Percentiles rank a stretch among this genome's conserved stretches.
Evolutionary conservation across 2,329 filamentous ascomycete species (phyloP).

Genomic region (Mycogone perniciosa): DNA sequence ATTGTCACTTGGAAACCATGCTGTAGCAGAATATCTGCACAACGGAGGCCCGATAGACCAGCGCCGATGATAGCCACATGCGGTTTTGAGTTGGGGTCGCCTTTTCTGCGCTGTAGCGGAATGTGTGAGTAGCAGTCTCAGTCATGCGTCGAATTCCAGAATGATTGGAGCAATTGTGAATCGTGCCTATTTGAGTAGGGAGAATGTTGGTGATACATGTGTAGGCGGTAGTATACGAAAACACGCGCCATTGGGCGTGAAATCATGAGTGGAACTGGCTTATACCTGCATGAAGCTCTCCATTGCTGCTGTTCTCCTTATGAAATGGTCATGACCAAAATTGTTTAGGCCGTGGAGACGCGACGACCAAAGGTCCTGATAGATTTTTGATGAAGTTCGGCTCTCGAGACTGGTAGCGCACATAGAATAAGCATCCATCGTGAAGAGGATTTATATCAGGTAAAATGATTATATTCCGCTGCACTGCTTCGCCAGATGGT

Average conservation of each 20-base stretch:
- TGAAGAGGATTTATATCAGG: not conserved
- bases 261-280: not conserved
- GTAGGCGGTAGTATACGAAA: not conserved
- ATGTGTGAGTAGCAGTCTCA: slow-evolving; percentile 3
- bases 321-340: slow-evolving; percentile 25
- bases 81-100: slow-evolving; percentile 28
- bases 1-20: slow-evolving; percentile 62
- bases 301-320: slow-evolving; percentile 25
- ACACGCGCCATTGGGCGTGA: not conserved
- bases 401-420: slow-evolving; percentile 39
- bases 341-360: slow-evolving; percentile 31
- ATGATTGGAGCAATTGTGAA: not conserved
- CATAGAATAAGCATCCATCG: slow-evolving; percentile 49
- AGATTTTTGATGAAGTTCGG: slow-evolving; percentile 41
- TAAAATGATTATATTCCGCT: not conserved
- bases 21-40: slow-evolving; percentile 59
- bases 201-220: not conserved
- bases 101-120: slow-evolving; percentile 6
- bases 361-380: slow-evolving; percentile 42
- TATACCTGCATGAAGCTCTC: slow-evolving; percentile 33
- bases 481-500: no score
- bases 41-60: slow-evolving; percentile 64
- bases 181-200: not conserved
- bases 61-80: slow-evolving; percentile 64
- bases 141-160: not conserved